Conservation (phyloP, 345 rosid genomes). For the Alliaria petiolata region DNA sequence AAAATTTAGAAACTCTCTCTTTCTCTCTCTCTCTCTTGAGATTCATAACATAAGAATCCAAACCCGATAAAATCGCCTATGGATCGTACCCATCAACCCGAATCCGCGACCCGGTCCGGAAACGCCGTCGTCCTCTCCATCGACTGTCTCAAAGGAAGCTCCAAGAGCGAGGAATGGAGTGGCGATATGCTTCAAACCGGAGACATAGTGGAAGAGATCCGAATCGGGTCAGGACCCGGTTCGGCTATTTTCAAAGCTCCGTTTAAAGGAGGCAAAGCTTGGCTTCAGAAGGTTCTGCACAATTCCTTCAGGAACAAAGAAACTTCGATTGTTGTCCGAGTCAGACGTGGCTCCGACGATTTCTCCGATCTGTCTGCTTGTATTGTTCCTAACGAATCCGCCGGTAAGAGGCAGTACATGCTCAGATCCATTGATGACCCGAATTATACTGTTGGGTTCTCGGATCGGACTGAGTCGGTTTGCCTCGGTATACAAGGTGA, state of each 20-base stretch:
- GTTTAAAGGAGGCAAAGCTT: conserved; percentile 77
- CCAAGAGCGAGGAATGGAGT: conserved; percentile 93
- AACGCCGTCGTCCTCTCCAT: conserved; percentile 58
- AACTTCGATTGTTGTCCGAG: conserved; percentile 69
- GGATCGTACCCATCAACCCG: conserved; percentile 51
- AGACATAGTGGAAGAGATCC: conserved; percentile 91
- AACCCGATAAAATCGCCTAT: no score
- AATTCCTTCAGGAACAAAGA: conserved; percentile 64
- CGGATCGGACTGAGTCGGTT: conserved; percentile 77
- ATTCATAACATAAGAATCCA: not conserved
- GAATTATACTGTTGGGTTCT: conserved; percentile 84
- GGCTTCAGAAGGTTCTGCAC: conserved; percentile 78
- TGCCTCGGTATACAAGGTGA: conserved; percentile 87
- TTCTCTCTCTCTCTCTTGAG: not conserved
- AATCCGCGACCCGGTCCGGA: conserved; percentile 34
- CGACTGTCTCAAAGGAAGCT: conserved; percentile 85
- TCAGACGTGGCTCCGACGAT: conserved; percentile 68
- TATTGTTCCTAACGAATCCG: conserved; percentile 77
- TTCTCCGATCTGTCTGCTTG: conserved; percentile 81
- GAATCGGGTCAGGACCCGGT: conserved; percentile 61
- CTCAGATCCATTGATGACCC: conserved; percentile 86
- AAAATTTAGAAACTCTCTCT: not conserved
- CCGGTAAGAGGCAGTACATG: conserved; percentile 63
- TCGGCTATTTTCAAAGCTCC: conserved; percentile 50
- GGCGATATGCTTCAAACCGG: conserved; percentile 96